Percentiles rank a stretch among this genome's conserved stretches.
phyloP scores from a whole-genome alignment of 768 basidiomycete species.

The Lentinula raphanica region DNA sequence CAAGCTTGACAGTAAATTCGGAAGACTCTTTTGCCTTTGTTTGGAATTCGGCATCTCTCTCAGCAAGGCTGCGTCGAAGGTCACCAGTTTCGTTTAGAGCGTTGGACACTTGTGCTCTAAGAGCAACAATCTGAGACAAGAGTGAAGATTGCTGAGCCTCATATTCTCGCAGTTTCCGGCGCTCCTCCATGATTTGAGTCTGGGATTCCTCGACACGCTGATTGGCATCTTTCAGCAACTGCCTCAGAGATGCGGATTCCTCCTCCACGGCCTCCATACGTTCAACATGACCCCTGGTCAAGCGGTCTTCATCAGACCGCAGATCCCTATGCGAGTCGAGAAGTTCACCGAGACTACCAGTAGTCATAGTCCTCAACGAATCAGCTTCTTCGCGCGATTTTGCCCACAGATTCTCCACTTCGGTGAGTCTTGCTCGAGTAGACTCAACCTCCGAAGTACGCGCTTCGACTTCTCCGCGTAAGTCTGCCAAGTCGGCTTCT shows the following conservation, averaged over 20 bases:
- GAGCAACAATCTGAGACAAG: constrained; percentile 66
- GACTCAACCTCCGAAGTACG: constrained; percentile 70
- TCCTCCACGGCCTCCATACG: constrained; percentile 76
- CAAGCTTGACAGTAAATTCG: constrained; percentile 68
- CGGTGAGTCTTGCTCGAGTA: constrained; percentile 57
- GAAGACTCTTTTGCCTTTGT: constrained; percentile 62
- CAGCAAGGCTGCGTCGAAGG: constrained; percentile 61
- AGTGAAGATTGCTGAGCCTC: constrained; percentile 61
- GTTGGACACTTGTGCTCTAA: constrained; percentile 68
- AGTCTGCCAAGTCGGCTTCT: constrained; percentile 72
- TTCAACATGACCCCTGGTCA: constrained; percentile 72
- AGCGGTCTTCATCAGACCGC: constrained; percentile 76
- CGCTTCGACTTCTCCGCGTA: constrained; percentile 77
- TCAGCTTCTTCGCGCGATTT: constrained; percentile 93
- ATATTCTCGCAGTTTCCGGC: constrained; percentile 54
- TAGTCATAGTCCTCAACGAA: constrained; percentile 80
- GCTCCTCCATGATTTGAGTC: constrained; percentile 60
- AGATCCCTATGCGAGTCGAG: constrained; percentile 85
- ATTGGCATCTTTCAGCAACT: constrained; percentile 74
- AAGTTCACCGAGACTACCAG: constrained; percentile 78
- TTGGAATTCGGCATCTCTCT: constrained; percentile 58
- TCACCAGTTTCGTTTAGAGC: constrained; percentile 66
- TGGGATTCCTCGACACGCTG: constrained; percentile 69
- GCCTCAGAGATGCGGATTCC: constrained; percentile 69
- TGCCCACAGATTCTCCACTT: constrained; percentile 87